phyloP scores from a whole-genome alignment of 106 monocot species.

The Acanthochlamys bracteata region DNA sequence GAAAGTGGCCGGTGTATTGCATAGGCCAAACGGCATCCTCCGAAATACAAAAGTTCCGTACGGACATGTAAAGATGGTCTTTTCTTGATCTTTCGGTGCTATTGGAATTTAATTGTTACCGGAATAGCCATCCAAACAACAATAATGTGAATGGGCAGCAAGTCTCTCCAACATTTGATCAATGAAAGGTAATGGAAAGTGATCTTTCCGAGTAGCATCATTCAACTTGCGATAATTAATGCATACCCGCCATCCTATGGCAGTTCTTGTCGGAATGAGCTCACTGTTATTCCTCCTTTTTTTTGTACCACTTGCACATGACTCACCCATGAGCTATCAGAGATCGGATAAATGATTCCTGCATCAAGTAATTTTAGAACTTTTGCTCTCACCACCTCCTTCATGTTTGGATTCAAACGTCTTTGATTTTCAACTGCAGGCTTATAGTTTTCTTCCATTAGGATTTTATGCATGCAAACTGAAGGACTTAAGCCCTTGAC shows the following conservation, averaged over 20 bases:
- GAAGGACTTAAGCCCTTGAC: not conserved
- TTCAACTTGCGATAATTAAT: constrained; percentile 7
- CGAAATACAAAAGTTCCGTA: constrained; percentile 6
- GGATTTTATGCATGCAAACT: not conserved
- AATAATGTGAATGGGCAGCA: not conserved
- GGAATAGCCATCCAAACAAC: not conserved
- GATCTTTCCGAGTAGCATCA: constrained; percentile 4
- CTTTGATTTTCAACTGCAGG: not conserved
- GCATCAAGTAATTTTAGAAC: not conserved
- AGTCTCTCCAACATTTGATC: constrained; percentile 1
- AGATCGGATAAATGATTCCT: not conserved
- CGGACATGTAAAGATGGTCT: constrained; percentile 1
- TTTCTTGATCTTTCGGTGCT: constrained; percentile 6
- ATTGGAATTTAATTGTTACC: constrained; percentile 6
- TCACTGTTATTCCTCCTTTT: constrained; percentile 3
- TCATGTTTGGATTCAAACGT: not conserved
- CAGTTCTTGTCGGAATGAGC: not conserved
- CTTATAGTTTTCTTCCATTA: not conserved
- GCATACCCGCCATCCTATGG: not conserved
- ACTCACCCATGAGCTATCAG: constrained; percentile 4
- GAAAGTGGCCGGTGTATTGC: constrained; percentile 2
- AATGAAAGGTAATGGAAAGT: not conserved
- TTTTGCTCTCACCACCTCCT: not conserved
- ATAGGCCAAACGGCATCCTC: constrained; percentile 3
- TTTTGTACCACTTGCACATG: not conserved